Evolutionary conservation across 2,329 filamentous ascomycete species (phyloP).

Genomic region (Teratosphaeria epicoccoides): DNA sequence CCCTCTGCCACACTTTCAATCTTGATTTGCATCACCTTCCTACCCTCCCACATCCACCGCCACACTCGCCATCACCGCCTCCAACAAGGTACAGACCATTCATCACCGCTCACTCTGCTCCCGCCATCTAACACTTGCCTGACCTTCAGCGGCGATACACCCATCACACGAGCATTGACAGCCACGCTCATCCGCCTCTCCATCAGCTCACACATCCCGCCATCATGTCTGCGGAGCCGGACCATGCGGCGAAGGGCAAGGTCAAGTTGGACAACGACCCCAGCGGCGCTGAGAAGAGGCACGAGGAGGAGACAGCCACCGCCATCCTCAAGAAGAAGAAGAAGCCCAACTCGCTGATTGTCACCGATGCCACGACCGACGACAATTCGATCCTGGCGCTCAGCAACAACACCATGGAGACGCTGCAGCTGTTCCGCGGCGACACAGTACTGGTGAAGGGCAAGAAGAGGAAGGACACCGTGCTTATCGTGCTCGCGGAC

Average conservation of each 20-base stretch:
- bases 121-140: background rate
- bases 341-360: conserved; percentile 99
- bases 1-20: background rate
- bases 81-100: background rate
- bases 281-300: conserved; percentile 22
- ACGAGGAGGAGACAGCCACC: conserved; percentile 69
- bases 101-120: background rate
- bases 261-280: conserved; percentile 32
- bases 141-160: background rate
- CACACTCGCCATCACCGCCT: background rate
- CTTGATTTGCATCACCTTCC: background rate
- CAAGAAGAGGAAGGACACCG: conserved; percentile 99
- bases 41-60: background rate
- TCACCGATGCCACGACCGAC: conserved; percentile 97
- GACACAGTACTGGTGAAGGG: conserved; percentile 97
- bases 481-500: conserved; percentile 92
- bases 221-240: conserved; percentile 42
- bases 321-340: conserved; percentile 99
- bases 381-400: conserved; percentile 99
- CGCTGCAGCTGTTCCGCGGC: conserved; percentile 93
- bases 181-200: background rate
- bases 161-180: background rate
- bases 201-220: conserved; percentile 36
- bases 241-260: conserved; percentile 37
- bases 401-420: conserved; percentile 98